These are phyloP conservation scores for Lodderomyces jiufengensis DNA, from an alignment of 1,139 yeast species.

Conservation along the genomic window DNA sequence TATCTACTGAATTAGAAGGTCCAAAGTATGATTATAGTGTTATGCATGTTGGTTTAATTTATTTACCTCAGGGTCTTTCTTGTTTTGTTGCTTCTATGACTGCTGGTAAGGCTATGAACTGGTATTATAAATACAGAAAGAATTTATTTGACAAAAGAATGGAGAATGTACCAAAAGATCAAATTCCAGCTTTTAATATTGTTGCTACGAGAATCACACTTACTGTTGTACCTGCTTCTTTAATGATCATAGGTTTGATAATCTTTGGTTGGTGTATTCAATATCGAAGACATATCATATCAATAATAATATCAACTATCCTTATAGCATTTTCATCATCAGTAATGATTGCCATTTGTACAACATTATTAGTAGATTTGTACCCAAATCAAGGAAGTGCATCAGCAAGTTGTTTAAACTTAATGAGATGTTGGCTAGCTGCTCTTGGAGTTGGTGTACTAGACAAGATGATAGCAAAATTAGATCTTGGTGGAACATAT, in stretches of 20 bases:
- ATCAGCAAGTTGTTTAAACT: constrained; percentile 36
- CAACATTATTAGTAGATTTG: constrained; percentile 37
- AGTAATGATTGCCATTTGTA: constrained; percentile 25
- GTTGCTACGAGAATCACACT: constrained; percentile 26
- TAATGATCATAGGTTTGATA: constrained; percentile 26
- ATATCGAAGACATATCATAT: constrained; percentile 20
- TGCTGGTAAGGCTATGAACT: constrained; percentile 27
- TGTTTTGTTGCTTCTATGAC: constrained; percentile 29
- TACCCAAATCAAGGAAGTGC: constrained; percentile 33
- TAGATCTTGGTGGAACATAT: constrained; percentile 37
- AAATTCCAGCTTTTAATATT: constrained; percentile 27
- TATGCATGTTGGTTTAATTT: constrained; percentile 35
- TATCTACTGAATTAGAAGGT: constrained; percentile 29
- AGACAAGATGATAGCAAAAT: constrained; percentile 24
- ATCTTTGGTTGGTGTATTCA: constrained; percentile 43
- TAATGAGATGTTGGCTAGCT: constrained; percentile 34
- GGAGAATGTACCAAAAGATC: constrained; percentile 12
- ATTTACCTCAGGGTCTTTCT: constrained; percentile 37
- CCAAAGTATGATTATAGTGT: constrained; percentile 29
- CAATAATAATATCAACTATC: constrained; percentile 31
- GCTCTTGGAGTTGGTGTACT: constrained; percentile 34
- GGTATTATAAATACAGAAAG: constrained; percentile 23
- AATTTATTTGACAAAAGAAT: constrained; percentile 17
- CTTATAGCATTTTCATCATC: constrained; percentile 29
- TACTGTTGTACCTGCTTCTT: constrained; percentile 22